Base-by-base conservation (phyloP, 352 stramenopile species). In the Phytophthora constricta region DNA sequence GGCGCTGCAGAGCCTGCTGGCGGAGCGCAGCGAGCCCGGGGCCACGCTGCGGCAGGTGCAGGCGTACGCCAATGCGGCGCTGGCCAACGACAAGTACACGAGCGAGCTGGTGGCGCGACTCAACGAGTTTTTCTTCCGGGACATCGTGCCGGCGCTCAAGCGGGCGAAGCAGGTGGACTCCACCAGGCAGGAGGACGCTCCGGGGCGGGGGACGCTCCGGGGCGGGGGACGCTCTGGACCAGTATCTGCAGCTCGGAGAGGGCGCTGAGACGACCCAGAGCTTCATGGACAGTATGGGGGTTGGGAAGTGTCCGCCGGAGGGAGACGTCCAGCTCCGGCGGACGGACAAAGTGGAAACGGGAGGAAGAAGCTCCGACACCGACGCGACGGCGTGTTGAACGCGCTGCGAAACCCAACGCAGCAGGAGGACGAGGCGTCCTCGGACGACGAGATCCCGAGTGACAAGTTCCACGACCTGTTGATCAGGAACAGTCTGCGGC, bases 271-370 rank as follows among this genome's bases (percentile, higher is more conserved):
- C 54, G 17, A 65, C 79, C 37, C 63, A 71, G 41, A 43, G 23
- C 20, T 82, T 84, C 47, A 67, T 80, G 42, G 69, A 82, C 37
- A 31, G 73, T 22, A 73, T 84, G 52, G 70, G 66, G 73, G 70
- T 5, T 84, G 76, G 76, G 68, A 56, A 5, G 58, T 34, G 16
- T 52, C 55, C 3, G 26, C n/a, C 20, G 42, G 31, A 28, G 49
- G 5, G 54, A 47, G 14, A 17, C 52, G 26, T 42, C 34, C 1
- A 16, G 26, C 20, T 19, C 34, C 9, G 52, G 31, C 10, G 48
- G 46, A 64, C 57, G 33, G 17, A 13, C 51, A 25, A 65, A 31
- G 31, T 53, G 27, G 43, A 63, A 62, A 26, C 4, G 5, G 23
- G 11, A 16, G 2, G 49, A 46, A 23, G n/a, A 9, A 46, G 17